Conservation (phyloP, 306 rosid species). For the Myrica gale region DNA sequence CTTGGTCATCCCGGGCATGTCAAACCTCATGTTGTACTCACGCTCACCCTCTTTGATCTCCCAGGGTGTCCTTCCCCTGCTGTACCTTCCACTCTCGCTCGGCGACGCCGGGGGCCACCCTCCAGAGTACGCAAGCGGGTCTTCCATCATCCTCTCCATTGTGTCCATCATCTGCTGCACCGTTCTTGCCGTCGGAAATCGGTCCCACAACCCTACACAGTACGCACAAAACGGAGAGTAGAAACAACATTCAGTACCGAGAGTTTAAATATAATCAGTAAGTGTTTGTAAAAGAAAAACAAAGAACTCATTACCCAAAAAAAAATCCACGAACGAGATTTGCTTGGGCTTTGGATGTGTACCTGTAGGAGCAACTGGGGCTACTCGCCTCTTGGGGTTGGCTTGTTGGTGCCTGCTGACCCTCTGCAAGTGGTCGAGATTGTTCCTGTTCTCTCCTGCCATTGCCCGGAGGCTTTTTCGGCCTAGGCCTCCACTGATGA, state of each 20-base stretch:
- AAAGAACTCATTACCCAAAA: background rate
- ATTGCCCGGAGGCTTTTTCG: constrained; percentile 33
- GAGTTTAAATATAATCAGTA: background rate
- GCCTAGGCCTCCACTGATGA: background rate
- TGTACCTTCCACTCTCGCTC: constrained; percentile 43
- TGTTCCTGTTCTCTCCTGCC: constrained; percentile 51
- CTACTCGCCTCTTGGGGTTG: constrained; percentile 40
- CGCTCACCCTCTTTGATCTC: constrained; percentile 66
- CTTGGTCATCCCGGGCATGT: constrained; percentile 86
- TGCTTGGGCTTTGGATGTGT: background rate
- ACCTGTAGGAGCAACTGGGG: constrained; percentile 57
- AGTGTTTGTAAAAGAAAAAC: background rate
- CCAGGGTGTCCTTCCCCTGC: constrained; percentile 82
- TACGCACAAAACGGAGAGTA: background rate
- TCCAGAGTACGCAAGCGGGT: constrained; percentile 51
- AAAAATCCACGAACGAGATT: background rate
- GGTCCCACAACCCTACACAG: constrained; percentile 66
- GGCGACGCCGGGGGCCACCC: constrained; percentile 43
- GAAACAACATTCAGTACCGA: background rate
- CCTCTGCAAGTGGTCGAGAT: constrained; percentile 50
- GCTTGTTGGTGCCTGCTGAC: constrained; percentile 25
- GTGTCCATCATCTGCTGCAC: constrained; percentile 87
- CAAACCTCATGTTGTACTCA: constrained; percentile 84
- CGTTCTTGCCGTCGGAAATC: constrained; percentile 73
- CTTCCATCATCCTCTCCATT: constrained; percentile 78